Conservation (phyloP, 2,329 filamentous ascomycete species). For the Westerdykella sp. region DNA sequence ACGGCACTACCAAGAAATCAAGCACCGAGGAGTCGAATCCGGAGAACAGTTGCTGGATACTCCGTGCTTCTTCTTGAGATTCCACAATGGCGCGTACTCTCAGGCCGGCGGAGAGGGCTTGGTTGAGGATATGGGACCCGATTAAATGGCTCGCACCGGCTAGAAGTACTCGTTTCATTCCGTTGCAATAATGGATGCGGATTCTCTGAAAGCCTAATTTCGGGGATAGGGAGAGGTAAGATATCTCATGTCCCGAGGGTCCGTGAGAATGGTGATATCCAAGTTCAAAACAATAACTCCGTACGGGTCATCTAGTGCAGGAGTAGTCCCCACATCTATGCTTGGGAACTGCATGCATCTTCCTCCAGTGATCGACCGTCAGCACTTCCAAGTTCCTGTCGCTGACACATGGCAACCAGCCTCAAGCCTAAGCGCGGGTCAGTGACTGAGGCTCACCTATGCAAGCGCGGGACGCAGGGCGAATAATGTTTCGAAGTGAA, state of each 20-base stretch:
- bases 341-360: too few relatives aligned
- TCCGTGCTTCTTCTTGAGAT: slow-evolving; percentile 14
- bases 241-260: too few relatives aligned
- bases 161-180: slow-evolving; percentile 17
- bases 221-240: not conserved
- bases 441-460: slow-evolving; percentile 1
- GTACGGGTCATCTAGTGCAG: too few relatives aligned
- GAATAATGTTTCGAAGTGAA: not conserved
- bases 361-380: slow-evolving; percentile 5
- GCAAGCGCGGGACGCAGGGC: not conserved
- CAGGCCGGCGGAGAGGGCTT: slow-evolving; percentile 17
- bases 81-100: slow-evolving; percentile 21
- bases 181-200: slow-evolving; percentile 2
- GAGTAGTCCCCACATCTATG: too few relatives aligned
- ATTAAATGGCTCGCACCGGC: slow-evolving; percentile 19
- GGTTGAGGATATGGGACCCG: slow-evolving; percentile 24
- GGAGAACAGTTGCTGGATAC: slow-evolving; percentile 15
- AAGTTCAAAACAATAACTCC: slow-evolving; percentile 1
- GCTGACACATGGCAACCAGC: slow-evolving; percentile 4
- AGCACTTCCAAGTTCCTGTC: slow-evolving; percentile 11
- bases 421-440: slow-evolving; percentile 11
- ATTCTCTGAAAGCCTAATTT: slow-evolving; percentile 2
- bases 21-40: slow-evolving; percentile 7
- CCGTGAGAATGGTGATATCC: not conserved
- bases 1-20: slow-evolving; percentile 17